Percentiles rank a stretch among this genome's conserved stretches.
Evolutionary conservation across 768 basidiomycete species (phyloP).

Genomic region (Tulasnella sp.): DNA sequence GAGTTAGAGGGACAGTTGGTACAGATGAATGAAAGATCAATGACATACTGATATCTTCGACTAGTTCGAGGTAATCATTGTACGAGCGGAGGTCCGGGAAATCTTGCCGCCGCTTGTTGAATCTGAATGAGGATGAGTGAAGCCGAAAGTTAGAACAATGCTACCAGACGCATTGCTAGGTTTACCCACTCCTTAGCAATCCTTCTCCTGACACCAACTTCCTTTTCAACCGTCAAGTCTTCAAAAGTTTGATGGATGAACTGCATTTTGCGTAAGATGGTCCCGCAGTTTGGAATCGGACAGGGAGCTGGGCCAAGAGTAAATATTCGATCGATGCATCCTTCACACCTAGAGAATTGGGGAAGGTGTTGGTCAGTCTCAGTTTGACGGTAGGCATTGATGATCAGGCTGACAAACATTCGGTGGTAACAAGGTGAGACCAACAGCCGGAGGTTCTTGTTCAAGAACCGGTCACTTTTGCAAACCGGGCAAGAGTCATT

Average conservation of each 20-base stretch:
- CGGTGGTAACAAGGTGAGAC: constrained; percentile 98
- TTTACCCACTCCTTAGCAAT: constrained; percentile 78
- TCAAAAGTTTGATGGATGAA: constrained; percentile 95
- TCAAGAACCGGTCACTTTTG: constrained; percentile 92
- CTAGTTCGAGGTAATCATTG: constrained; percentile 94
- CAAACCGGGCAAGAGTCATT: constrained; percentile 97
- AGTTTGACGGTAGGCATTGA: neutral
- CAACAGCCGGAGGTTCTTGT: constrained; percentile 87
- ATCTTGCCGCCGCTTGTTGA: constrained; percentile 91
- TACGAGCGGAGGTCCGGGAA: constrained; percentile 75
- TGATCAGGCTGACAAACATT: constrained; percentile 54
- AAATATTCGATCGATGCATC: constrained; percentile 94
- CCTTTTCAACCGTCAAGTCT: constrained; percentile 88
- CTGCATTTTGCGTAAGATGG: constrained; percentile 83
- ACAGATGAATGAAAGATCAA: constrained; percentile 34
- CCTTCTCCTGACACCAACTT: constrained; percentile 82
- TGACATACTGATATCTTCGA: constrained; percentile 78
- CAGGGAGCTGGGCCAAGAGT: constrained; percentile 95
- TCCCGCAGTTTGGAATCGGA: constrained; percentile 71
- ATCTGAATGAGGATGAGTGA: constrained; percentile 49
- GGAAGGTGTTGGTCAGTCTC: neutral
- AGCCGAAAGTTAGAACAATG: neutral
- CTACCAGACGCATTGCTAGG: neutral
- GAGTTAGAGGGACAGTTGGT: constrained; percentile 22
- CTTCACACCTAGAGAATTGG: constrained; percentile 76